phyloP scores from a whole-genome alignment of 2,329 filamentous ascomycete species.

The Pestalotiopsis sp. region DNA sequence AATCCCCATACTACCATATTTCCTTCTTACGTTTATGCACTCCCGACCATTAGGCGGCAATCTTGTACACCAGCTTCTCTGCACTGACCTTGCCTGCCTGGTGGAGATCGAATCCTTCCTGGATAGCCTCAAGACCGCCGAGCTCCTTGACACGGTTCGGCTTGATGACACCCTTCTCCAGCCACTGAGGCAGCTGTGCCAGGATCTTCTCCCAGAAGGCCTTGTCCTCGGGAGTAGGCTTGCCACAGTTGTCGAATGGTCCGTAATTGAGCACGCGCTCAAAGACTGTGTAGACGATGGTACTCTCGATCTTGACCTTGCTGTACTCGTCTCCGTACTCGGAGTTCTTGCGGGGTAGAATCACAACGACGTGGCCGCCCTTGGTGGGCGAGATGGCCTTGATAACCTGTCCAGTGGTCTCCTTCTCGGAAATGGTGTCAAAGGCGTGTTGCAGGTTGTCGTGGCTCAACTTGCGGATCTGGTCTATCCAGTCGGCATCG shows the following conservation, averaged over 20 bases:
- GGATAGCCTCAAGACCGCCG: conserved; percentile 28
- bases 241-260: conserved; percentile 28
- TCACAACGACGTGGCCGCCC: conserved; percentile 26
- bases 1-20: too few species aligned
- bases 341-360: conserved; percentile 22
- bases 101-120: conserved; percentile 27
- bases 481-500: conserved; percentile 44
- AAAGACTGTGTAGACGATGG: conserved; percentile 33
- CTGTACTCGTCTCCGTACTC: conserved; percentile 19
- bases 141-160: conserved; percentile 28
- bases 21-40: background rate
- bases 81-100: conserved; percentile 29
- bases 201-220: conserved; percentile 33
- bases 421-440: conserved; percentile 29
- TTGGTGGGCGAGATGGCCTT: conserved; percentile 29
- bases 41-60: conserved; percentile 11
- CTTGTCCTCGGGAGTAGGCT: conserved; percentile 28
- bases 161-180: conserved; percentile 28
- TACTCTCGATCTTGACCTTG: conserved; percentile 31
- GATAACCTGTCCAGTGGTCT: conserved; percentile 21
- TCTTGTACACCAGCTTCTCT: conserved; percentile 33
- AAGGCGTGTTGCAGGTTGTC: conserved; percentile 43
- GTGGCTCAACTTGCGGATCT: conserved; percentile 65
- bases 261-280: conserved; percentile 22
- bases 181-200: conserved; percentile 24